Conservation (phyloP, 192 early-diverging fungal species). For the Haplosporangium gracile region DNA sequence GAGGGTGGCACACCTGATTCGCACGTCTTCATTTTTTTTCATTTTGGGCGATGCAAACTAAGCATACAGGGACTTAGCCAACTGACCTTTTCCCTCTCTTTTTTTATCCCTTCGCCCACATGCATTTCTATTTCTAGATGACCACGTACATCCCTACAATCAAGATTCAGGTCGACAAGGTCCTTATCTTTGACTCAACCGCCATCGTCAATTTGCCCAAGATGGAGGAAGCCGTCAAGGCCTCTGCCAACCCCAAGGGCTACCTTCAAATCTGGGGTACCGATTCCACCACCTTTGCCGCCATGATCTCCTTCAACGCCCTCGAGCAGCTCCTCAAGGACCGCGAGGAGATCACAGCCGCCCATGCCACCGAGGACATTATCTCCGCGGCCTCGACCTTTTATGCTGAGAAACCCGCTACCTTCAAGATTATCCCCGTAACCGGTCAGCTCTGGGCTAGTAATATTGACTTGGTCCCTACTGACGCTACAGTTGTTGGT, state of each 20-base stretch:
- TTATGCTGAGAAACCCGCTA: conserved; percentile 39
- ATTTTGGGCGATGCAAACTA: not conserved
- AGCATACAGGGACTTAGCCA: not conserved
- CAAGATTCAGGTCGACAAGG: conserved; percentile 34
- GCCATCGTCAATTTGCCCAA: conserved; percentile 40
- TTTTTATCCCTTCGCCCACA: not conserved
- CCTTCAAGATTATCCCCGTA: conserved; percentile 32
- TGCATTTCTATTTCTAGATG: conserved; percentile 17
- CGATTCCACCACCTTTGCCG: conserved; percentile 38
- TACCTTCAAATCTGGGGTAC: conserved; percentile 34
- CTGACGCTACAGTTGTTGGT: conserved; percentile 47
- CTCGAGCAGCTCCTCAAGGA: conserved; percentile 21
- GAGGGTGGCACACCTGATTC: not conserved
- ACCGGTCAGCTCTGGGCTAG: conserved; percentile 60
- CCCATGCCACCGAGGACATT: conserved; percentile 19
- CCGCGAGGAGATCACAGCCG: conserved; percentile 22
- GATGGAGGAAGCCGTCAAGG: conserved; percentile 21
- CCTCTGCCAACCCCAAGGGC: not conserved
- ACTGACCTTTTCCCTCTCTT: not conserved
- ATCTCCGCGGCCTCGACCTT: conserved; percentile 18
- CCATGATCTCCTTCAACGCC: conserved; percentile 61
- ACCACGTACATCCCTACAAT: conserved; percentile 37
- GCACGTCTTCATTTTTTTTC: no score
- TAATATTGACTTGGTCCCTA: conserved; percentile 55
- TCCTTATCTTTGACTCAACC: conserved; percentile 48